Percentiles rank a stretch among this genome's conserved stretches.
phyloP scores from a whole-genome alignment of 352 stramenopile genomes.

The Discostella stelligera region DNA sequence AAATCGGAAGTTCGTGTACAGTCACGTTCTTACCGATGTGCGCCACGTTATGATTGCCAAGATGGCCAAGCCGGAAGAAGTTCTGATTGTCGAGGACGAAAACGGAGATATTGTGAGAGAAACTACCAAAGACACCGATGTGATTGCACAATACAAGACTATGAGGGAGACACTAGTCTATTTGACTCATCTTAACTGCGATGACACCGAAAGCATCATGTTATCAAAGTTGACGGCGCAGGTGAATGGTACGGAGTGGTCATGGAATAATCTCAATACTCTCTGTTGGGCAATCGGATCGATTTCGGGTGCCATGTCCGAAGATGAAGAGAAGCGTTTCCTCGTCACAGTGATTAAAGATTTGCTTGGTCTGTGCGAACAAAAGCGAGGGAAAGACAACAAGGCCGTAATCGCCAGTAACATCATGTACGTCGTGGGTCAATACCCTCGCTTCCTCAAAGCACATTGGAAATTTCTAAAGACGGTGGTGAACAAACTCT shows the following conservation, averaged over 20 bases:
- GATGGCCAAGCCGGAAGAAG: constrained; percentile 99
- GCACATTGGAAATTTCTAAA: constrained; percentile 99
- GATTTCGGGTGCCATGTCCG: constrained; percentile 98
- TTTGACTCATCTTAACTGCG: constrained; percentile 98
- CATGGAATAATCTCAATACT: constrained; percentile 98
- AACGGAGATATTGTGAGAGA: constrained; percentile 95
- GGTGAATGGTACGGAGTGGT: constrained; percentile 84
- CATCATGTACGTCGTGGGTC: constrained; percentile 99
- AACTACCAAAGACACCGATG: constrained; percentile 99
- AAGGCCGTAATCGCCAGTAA: constrained; percentile 99
- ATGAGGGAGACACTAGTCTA: constrained; percentile 99
- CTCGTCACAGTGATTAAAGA: constrained; percentile 99
- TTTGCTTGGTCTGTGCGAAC: constrained; percentile 94
- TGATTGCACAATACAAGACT: constrained; percentile 99
- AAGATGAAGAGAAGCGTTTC: constrained; percentile 99
- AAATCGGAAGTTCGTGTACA: constrained; percentile 74
- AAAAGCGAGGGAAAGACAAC: constrained; percentile 99
- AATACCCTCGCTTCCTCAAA: constrained; percentile 99
- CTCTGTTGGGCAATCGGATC: constrained; percentile 99
- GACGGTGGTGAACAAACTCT: constrained; percentile 99
- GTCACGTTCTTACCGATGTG: constrained; percentile 90
- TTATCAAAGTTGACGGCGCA: constrained; percentile 93
- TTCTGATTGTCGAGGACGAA: constrained; percentile 99
- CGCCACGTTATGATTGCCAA: constrained; percentile 97
- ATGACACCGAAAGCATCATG: constrained; percentile 99